Evolutionary conservation across 768 basidiomycete species (phyloP).

Genomic region (Calocera viscosa): DNA sequence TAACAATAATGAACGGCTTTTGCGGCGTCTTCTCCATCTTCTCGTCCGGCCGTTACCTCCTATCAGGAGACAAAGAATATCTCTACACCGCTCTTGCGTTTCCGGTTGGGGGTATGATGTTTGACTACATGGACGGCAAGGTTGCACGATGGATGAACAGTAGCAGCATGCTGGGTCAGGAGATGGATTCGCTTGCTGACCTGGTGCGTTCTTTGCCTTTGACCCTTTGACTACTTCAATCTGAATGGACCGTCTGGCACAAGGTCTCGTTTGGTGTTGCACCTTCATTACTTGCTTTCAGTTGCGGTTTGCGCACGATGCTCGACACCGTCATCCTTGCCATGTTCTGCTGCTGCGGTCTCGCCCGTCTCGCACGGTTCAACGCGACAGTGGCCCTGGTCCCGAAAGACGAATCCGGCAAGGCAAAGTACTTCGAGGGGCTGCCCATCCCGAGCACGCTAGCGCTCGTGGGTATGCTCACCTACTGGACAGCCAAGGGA

Average conservation of each 20-base stretch:
- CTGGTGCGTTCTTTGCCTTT: slow-evolving; percentile 42
- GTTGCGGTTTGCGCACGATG: slow-evolving; percentile 78
- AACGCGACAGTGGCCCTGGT: slow-evolving; percentile 94
- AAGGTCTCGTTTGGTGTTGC: slow-evolving; percentile 98
- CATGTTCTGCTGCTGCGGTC: slow-evolving; percentile 87
- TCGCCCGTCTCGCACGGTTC: slow-evolving; percentile 93
- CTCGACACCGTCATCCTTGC: slow-evolving; percentile 80
- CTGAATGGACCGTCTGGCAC: slow-evolving; percentile 12
- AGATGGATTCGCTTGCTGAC: slow-evolving; percentile 93
- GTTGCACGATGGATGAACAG: slow-evolving; percentile 96
- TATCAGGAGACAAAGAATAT: slow-evolving; percentile 63
- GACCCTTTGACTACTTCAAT: neutral
- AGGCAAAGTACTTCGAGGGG: slow-evolving; percentile 92
- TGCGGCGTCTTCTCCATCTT: slow-evolving; percentile 95
- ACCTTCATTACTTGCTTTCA: slow-evolving; percentile 84
- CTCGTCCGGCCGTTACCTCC: slow-evolving; percentile 78
- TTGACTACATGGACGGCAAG: slow-evolving; percentile 96
- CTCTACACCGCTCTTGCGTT: slow-evolving; percentile 78
- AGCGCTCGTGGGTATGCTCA: slow-evolving; percentile 60
- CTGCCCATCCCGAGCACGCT: slow-evolving; percentile 91
- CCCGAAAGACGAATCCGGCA: slow-evolving; percentile 76
- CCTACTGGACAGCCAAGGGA: slow-evolving; percentile 70
- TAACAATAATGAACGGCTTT: slow-evolving; percentile 98
- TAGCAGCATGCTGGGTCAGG: slow-evolving; percentile 90
- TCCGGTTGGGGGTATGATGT: slow-evolving; percentile 88